Evolutionary conservation across 1,284 basidiomycete species (phyloP), one percentile per base, ranked within the genome.

Genomic region (Cryptococcus deneoformans): DNA sequence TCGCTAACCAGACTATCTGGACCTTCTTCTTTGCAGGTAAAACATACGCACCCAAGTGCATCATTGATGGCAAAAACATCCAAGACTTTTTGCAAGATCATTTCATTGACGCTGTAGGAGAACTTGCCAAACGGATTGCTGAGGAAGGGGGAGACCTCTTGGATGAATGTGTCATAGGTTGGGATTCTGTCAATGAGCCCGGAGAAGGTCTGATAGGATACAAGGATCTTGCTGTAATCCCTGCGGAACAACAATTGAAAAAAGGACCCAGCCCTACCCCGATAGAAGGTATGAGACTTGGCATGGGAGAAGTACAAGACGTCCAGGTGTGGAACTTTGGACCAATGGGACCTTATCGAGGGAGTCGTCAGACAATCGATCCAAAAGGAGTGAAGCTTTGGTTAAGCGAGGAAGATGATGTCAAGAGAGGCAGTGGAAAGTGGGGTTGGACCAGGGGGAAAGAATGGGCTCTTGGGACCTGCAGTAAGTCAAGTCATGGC

Each of bases 101-200:
- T 73, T 98, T 84, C 73, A 85, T 93, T 65, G 82, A 82, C 20
- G 92, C 95, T 0, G 84, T 89, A 63, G 85, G 84, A 0, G 78
- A 81, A 40, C 82, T 99, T 39, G 92, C 89, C 0, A 84, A 89
- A 68, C 82, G 84, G 34, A 88, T 99, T 46, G 78, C 80, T 1
- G 84, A 83, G 11, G 43, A 56, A 29, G 89, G 87, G 0, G 88
- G 87, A 0, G 71, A 64, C 11, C 79, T 98, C 16, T 77, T 89
- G 34, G 94, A 98, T 49, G 85, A 86, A 46, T 92, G 90, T 63
- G 85, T 99, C 29, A 87, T 98, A 56, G 95, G 95, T 0, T 98
- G 95, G 95, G 95, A 99, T 73, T 89, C 87, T 67, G 80, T 98
- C 78, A 98, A 98, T 74, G 95, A 99, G 76, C 94, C 95, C 0